Conservation (phyloP, 1,284 basidiomycete species). For the Leccinum pachyderme region DNA sequence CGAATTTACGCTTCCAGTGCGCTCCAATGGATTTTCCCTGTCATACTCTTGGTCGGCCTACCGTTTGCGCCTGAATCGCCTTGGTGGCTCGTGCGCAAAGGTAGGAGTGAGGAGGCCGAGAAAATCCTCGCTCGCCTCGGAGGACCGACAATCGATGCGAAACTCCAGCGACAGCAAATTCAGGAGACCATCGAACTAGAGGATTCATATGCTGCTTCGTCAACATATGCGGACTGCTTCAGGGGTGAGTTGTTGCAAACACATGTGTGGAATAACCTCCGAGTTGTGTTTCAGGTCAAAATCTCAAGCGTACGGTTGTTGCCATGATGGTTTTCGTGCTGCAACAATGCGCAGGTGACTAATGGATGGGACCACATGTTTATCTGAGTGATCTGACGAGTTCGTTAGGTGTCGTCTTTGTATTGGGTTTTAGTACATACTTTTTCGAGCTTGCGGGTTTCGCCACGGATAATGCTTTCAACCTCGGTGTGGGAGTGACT, state of each 20-base stretch:
- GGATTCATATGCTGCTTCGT: slow-evolving; percentile 24
- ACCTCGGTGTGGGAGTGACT: slow-evolving; percentile 28
- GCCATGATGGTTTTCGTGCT: slow-evolving; percentile 36
- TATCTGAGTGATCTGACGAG: background rate
- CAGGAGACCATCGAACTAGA: slow-evolving; percentile 31
- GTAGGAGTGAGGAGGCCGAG: slow-evolving; percentile 49
- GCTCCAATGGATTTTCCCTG: slow-evolving; percentile 31
- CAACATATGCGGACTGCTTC: slow-evolving; percentile 29
- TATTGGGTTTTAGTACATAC: slow-evolving; percentile 31
- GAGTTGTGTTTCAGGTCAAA: slow-evolving; percentile 19
- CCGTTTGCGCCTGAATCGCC: slow-evolving; percentile 58
- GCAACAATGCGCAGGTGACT: slow-evolving; percentile 27
- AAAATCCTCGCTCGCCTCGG: slow-evolving; percentile 42
- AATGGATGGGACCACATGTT: background rate
- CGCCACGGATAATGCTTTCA: slow-evolving; percentile 21
- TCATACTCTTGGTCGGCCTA: slow-evolving; percentile 25
- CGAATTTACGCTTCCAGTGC: slow-evolving; percentile 12
- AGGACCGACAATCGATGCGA: slow-evolving; percentile 20
- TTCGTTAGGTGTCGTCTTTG: slow-evolving; percentile 28
- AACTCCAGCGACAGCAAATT: slow-evolving; percentile 25
- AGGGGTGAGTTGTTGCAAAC: slow-evolving; percentile 13
- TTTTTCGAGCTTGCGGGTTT: slow-evolving; percentile 34
- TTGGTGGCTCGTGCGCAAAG: slow-evolving; percentile 59
- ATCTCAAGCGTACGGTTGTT: slow-evolving; percentile 26
- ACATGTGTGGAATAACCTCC: background rate